Percentiles rank a stretch among this genome's conserved stretches.
phyloP scores from a whole-genome alignment of 306 rosid genomes.

The Abrus precatorius region DNA sequence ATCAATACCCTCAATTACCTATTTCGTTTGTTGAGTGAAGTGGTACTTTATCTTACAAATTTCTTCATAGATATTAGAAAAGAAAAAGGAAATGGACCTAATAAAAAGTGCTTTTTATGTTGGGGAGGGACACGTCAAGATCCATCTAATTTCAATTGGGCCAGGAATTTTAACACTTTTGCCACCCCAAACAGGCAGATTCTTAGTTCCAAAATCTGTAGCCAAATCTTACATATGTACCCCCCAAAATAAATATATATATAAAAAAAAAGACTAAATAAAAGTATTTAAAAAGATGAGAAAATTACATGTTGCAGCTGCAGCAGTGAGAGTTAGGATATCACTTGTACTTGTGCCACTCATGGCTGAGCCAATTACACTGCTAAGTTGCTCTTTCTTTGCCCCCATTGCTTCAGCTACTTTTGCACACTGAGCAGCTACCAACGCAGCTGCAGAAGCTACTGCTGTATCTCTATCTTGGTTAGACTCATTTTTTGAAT shows the following conservation, averaged over 20 bases:
- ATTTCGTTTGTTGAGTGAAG: slow-evolving; percentile 36
- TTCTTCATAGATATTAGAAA: background rate
- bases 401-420: slow-evolving; percentile 98
- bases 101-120: slow-evolving; percentile 18
- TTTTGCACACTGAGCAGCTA: slow-evolving; percentile 89
- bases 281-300: background rate
- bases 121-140: slow-evolving; percentile 27
- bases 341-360: slow-evolving; percentile 71
- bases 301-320: slow-evolving; percentile 83
- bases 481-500: slow-evolving; percentile 53
- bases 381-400: slow-evolving; percentile 71
- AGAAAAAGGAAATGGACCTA: slow-evolving; percentile 2
- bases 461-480: slow-evolving; percentile 74
- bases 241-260: background rate
- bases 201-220: slow-evolving; percentile 33
- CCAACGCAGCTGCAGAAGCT: slow-evolving; percentile 92
- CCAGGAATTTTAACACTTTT: slow-evolving; percentile 26
- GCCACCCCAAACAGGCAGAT: background rate
- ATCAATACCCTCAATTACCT: slow-evolving; percentile 31
- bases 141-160: slow-evolving; percentile 12
- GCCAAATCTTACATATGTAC: background rate
- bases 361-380: slow-evolving; percentile 79
- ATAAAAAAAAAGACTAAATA: too few relatives aligned
- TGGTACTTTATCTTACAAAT: slow-evolving; percentile 32
- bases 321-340: slow-evolving; percentile 86